Conservation (phyloP, 208 protist species). For the Crithidia fasciculata region DNA sequence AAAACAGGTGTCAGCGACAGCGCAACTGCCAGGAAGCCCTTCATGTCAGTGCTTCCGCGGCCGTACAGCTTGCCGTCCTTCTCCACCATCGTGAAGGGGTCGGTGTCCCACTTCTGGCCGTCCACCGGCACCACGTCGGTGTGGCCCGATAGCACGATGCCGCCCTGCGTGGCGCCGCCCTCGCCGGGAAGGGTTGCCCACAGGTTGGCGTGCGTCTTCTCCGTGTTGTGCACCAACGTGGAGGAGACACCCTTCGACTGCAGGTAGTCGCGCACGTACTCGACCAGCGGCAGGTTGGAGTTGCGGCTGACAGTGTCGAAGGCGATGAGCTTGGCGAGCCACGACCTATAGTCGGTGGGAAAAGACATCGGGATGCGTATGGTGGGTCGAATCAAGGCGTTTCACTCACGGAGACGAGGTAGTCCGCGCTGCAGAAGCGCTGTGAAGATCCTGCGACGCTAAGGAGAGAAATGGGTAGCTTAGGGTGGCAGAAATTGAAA, state of each 20-base stretch:
- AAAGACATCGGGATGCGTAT: background rate
- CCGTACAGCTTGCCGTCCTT: conserved; percentile 53
- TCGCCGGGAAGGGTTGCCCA: conserved; percentile 48
- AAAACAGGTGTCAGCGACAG: conserved; percentile 40
- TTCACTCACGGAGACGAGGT: background rate
- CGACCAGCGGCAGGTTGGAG: conserved; percentile 45
- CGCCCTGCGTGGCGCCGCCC: conserved; percentile 44
- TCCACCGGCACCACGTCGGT: conserved; percentile 62
- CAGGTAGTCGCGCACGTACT: conserved; percentile 38
- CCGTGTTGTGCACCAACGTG: conserved; percentile 32
- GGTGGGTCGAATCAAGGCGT: background rate
- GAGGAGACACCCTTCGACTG: conserved; percentile 23
- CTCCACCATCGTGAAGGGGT: conserved; percentile 55
- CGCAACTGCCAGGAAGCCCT: conserved; percentile 57
- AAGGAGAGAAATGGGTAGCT: too few relatives aligned
- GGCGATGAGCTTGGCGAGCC: conserved; percentile 47
- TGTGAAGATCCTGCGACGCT: too few relatives aligned
- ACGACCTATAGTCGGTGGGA: conserved; percentile 6
- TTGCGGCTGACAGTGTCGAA: conserved; percentile 56
- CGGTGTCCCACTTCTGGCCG: conserved; percentile 56
- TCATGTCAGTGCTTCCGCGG: conserved; percentile 52
- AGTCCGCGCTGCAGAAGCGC: background rate
- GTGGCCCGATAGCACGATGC: conserved; percentile 60
- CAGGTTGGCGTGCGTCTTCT: conserved; percentile 53
- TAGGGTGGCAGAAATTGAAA: too few relatives aligned